Evolutionary conservation across 768 basidiomycete species (phyloP), one percentile per base, ranked within the genome.

Genomic region (Lentinula raphanica): DNA sequence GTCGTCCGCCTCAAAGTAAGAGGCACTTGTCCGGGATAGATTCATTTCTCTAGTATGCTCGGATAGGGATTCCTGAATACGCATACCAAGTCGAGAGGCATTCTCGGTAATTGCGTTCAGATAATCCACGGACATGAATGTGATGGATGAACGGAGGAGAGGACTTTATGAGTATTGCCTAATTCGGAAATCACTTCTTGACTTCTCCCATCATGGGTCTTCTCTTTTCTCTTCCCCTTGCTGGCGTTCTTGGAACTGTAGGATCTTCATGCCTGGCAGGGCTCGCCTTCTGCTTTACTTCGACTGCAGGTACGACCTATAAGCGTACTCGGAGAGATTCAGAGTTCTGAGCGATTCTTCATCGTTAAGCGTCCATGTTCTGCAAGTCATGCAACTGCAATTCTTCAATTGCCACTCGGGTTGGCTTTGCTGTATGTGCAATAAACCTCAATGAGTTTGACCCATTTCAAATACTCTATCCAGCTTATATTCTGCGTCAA

Each of bases 341-440:
- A 31, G 5, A 12, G 12, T 40, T 35, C 39, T 31, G 54, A 62
- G 63, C 65, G 73, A 44, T 7, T 21, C n/a, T n/a, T n/a, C 9
- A 21, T 35, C 17, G 23, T 23, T 21, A 8, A 86, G 94, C 95
- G 3, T 94, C 92, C 35, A 94, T 96, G 84, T 92, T 97, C 76
- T 94, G 87, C 82, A 98, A 97, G 78, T 94, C 91, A 31, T 99
- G 96, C 73, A 98, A 98, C 69, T 99, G 97, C 76, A 98, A 98
- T 69, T 96, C 94, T 8, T 96, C 94, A 0, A 98, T 99, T 64
- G 97, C 97, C 0, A 98, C 95, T 44, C 88, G 95, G 67, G 88
- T 98, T 58, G 95, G 95, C 32, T 97, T 94, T 72, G 94, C 93
- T 15, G 94, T 92, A 69, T 59, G 88, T 70, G 23, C 19, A 31